Conservation (phyloP, 306 rosid species). For the Cucurbita pepo region DNA sequence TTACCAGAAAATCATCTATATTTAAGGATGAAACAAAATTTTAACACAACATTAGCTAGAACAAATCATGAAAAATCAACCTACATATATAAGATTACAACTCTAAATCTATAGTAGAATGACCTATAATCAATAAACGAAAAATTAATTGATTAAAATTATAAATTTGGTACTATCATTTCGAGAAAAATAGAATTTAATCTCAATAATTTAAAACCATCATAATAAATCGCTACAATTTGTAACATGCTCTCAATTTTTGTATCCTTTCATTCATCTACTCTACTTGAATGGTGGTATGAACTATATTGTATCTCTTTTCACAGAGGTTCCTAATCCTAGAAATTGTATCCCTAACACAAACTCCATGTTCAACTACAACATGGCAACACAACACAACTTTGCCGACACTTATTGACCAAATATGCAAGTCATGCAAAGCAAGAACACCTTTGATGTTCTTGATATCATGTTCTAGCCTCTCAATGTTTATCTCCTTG, state of each 20-base stretch:
- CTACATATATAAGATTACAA: no score
- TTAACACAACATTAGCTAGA: no score
- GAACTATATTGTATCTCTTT: conserved; percentile 32
- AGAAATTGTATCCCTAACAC: conserved; percentile 26
- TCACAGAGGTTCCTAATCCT: conserved; percentile 49
- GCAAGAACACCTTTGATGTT: conserved; percentile 54
- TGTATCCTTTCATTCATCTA: background rate
- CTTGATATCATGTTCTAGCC: conserved; percentile 43
- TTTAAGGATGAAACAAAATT: no score
- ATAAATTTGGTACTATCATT: no score
- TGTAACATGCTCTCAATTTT: background rate
- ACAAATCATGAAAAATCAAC: no score
- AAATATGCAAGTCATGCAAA: conserved; percentile 65
- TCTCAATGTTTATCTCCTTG: conserved; percentile 31
- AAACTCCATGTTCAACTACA: conserved; percentile 34
- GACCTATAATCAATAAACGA: no score
- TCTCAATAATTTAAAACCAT: no score
- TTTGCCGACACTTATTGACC: conserved; percentile 79
- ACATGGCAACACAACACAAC: conserved; percentile 62
- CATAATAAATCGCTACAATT: background rate
- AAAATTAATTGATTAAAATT: no score
- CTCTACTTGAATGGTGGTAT: conserved; percentile 77
- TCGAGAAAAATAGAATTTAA: no score
- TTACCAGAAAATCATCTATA: no score
- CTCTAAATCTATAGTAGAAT: no score